phyloP scores from a whole-genome alignment of 148 eudicot species.

The Amaranthus cruentus region DNA sequence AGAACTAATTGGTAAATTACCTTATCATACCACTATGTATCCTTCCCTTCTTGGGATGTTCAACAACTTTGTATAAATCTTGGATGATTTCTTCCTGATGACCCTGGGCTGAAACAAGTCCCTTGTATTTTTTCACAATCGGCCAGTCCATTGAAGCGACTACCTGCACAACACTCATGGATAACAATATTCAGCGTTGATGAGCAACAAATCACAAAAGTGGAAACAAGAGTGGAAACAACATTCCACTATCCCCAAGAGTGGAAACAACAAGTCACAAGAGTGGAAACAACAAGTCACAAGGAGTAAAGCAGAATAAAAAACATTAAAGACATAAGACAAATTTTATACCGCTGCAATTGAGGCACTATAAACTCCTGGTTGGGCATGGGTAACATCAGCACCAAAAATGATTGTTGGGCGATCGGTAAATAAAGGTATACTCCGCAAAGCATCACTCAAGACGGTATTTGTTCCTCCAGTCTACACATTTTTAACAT shows the following conservation, averaged over 20 bases:
- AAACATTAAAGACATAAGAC: background rate
- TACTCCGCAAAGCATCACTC: constrained; percentile 26
- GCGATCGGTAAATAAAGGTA: constrained; percentile 45
- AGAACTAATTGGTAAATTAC: constrained; percentile 22
- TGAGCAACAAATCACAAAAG: too few species aligned
- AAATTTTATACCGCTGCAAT: constrained; percentile 67
- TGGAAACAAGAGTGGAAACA: too few species aligned
- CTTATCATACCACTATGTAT: constrained; percentile 63
- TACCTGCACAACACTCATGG: constrained; percentile 38
- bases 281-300: background rate
- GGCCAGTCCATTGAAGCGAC: constrained; percentile 98
- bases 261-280: background rate
- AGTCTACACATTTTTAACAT: constrained; percentile 33
- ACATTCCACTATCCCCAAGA: too few species aligned
- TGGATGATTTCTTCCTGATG: constrained; percentile 62
- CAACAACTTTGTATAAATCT: constrained; percentile 44
- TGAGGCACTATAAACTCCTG: constrained; percentile 80
- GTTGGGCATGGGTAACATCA: constrained; percentile 85
- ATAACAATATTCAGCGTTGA: background rate
- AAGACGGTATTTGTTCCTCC: constrained; percentile 71
- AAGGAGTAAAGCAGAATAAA: background rate
- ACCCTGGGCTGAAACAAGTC: constrained; percentile 60
- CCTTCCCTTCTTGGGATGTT: constrained; percentile 36
- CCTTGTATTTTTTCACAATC: constrained; percentile 62
- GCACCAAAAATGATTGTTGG: constrained; percentile 87